Evolutionary conservation across 31 red algal genomes (phyloP).

Genomic region (Bonnemaisonia californica): DNA sequence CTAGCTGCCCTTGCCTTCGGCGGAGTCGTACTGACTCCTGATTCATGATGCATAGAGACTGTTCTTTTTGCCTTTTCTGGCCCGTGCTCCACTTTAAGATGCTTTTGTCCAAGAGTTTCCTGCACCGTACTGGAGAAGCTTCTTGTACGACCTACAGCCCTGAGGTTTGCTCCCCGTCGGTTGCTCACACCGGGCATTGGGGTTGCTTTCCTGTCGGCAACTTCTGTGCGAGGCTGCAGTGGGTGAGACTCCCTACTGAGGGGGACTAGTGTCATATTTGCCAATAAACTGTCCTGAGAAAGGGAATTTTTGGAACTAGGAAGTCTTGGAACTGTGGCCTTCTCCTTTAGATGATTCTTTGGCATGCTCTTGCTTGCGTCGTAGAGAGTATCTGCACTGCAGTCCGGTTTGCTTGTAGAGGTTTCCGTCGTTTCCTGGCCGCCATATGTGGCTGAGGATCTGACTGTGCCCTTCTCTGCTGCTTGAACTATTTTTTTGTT

Average conservation of each 20-base stretch:
- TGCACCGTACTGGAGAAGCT: conserved; percentile 32
- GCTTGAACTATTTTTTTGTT: no score
- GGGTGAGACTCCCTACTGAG: background rate
- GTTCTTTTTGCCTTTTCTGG: conserved; percentile 38
- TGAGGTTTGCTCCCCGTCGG: background rate
- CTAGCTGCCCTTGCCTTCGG: background rate
- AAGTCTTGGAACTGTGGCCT: background rate
- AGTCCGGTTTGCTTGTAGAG: no score
- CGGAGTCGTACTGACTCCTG: conserved; percentile 34
- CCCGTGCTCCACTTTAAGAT: conserved; percentile 2
- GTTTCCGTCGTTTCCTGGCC: no score
- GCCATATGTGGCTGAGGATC: no score
- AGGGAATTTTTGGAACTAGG: background rate
- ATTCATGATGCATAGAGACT: conserved; percentile 56
- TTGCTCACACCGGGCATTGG: background rate
- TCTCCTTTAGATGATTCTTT: no score
- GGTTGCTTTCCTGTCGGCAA: background rate
- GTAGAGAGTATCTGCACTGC: no score
- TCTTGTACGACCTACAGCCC: conserved; percentile 35
- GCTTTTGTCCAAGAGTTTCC: conserved; percentile 16
- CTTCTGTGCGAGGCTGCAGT: no score
- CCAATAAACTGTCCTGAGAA: no score
- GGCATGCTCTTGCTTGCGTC: no score
- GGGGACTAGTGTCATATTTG: background rate
- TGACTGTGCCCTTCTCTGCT: no score